Evolutionary conservation across 2,329 filamentous ascomycete species (phyloP), one percentile per base, ranked within the genome.

Genomic region (Pseudopyrenochaeta lycopersici): DNA sequence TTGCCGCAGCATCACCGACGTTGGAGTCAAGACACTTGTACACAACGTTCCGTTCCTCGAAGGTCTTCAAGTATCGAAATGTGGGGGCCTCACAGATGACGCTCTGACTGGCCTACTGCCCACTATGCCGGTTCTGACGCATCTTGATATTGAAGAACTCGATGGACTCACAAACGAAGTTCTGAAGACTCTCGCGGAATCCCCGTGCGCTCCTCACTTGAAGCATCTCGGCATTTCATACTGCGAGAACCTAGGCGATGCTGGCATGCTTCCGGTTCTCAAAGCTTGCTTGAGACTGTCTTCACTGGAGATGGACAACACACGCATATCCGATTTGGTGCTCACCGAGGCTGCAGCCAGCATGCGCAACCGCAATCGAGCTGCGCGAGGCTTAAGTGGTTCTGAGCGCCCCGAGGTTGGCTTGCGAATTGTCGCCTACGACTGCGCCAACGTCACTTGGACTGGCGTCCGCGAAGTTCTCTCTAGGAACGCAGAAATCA

Each of bases 361-460:
- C 79, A 85, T 97, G 14, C 86, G 88, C 50, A 81, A 82, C 46
- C 89, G 92, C 36, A 85, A 81, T 27, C 82, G 82, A 56, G 75
- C 61, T n/a, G 71, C 76, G 3, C 73, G 77, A 17, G 63, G 60
- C 4, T 51, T 72, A 0, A 58, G 64, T 7, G 61, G 60, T 7
- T 70, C 68, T 2, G 70, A 73, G 49, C 67, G 71, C 45, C 77
- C 64, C 46, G 66, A 52, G 48, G 63, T 90, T 14, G 90, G 90
- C 7, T 81, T 98, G 1, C 85, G 85, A 38, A 80, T 98, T 60
- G 89, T 93, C 0, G 88, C 94, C 7, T 99, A 95, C 72, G 95
- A 99, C 77, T 98, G 94, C 73, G 86, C 89, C 61, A 91, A 94
- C 66, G 87, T 98, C 2, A 97, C 92, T 1, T 98, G 94, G 94